phyloP scores from a whole-genome alignment of 192 early-diverging fungal species.

The Endogone sp. region DNA sequence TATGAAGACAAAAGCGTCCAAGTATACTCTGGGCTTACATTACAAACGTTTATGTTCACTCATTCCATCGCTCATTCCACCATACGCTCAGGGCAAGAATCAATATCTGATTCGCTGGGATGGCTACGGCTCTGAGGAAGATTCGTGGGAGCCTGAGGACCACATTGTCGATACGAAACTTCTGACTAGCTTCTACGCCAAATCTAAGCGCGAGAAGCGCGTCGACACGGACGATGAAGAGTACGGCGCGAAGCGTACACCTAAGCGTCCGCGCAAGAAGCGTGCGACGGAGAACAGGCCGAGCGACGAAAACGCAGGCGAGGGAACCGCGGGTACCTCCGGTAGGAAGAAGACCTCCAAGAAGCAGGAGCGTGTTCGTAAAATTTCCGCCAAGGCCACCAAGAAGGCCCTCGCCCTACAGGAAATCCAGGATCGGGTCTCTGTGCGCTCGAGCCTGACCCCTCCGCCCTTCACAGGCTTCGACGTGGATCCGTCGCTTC shows the following conservation, averaged over 20 bases:
- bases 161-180: background rate
- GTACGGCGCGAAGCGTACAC: background rate
- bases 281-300: constrained; percentile 6
- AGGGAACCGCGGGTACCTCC: background rate
- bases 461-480: background rate
- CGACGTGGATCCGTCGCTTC: background rate
- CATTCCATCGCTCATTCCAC: background rate
- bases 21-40: background rate
- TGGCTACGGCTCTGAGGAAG: background rate
- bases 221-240: background rate
- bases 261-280: constrained; percentile 7
- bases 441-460: background rate
- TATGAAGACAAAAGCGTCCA: too few relatives aligned
- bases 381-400: background rate
- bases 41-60: background rate
- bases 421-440: background rate
- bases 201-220: constrained; percentile 1
- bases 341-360: background rate
- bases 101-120: constrained; percentile 7
- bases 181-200: background rate
- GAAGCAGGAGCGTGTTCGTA: background rate
- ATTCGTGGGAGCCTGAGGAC: background rate
- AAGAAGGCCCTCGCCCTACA: background rate
- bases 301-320: background rate
- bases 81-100: constrained; percentile 7